Base-by-base conservation (phyloP, 129 eudicot genomes). In the Rutidosis leptorrhynchoides region DNA sequence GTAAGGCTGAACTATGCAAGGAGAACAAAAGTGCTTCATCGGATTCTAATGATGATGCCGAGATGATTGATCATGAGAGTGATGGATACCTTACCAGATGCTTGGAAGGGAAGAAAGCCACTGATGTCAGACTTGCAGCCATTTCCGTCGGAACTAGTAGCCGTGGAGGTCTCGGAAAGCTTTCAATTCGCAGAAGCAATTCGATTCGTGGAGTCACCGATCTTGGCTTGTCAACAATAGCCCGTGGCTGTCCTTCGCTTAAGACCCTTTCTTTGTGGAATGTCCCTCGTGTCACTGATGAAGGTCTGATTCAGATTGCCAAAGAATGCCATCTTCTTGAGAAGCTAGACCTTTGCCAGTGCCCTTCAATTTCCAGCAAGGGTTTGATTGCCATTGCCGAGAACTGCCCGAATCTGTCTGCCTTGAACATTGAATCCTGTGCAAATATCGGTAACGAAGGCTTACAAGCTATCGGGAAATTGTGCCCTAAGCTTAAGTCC, bases 161-260 rank as follows among this genome's bases (percentile, higher is more conserved):
- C 56, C 85, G 87, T 40, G 96, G 98, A 14, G 98, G 98, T 43
- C 85, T 88, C 21, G 98, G 98, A 54, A 92, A 92, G 85, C 96
- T 92, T 71, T 85, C 85, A 4, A 72, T 88, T 62, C 72, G 89
- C 19, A 95, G 95, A 53, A 85, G 79, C 58, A 85, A 85, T n/a
- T n/a, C n/a, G n/a, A n/a, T n/a, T n/a, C n/a, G n/a, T 46, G 79
- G 89, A 20, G 91, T 88, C 29, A 79, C 95, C 8, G 65, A 85
- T 57, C 12, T 49, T 12, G 96, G 98, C 45, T 76, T 92, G 51
- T 70, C 89, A 3, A 87, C 94, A 25, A 82, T 88, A 25, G 90
- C 98, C 12, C 86, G 79, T 14, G 89, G 95, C 0, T 92, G 98
- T 82, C 96, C 96, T 72, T 85, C 98, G 19, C 79, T 92, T 3